Evolutionary conservation across 1,284 basidiomycete species (phyloP).

Genomic region (Tranzscheliella williamsii): DNA sequence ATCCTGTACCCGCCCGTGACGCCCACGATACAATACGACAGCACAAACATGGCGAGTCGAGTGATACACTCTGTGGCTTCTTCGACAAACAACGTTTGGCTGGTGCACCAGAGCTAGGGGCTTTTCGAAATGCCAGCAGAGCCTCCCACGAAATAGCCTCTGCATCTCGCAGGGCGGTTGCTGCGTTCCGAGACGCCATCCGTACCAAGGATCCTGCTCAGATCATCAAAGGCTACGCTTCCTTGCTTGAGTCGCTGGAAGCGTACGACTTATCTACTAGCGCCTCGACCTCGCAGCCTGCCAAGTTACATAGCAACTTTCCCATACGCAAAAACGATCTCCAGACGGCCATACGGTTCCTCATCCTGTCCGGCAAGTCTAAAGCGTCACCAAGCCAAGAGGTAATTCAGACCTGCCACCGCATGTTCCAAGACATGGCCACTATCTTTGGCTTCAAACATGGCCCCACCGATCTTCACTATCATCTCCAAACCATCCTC

Average conservation of each 20-base stretch:
- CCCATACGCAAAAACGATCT: constrained; percentile 25
- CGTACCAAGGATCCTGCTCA: neutral
- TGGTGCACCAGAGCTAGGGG: neutral
- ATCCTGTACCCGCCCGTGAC: no score
- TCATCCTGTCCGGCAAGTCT: constrained; percentile 5
- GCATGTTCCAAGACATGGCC: constrained; percentile 23
- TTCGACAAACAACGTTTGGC: constrained; percentile 11
- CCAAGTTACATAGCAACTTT: constrained; percentile 4
- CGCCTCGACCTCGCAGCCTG: neutral
- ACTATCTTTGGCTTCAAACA: constrained; percentile 16
- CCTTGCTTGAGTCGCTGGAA: constrained; percentile 5
- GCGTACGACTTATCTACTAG: constrained; percentile 1
- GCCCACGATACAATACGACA: no score
- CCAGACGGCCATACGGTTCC: constrained; percentile 11
- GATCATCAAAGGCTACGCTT: constrained; percentile 8
- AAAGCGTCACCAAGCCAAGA: neutral
- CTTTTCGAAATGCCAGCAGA: no score
- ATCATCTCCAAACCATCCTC: constrained; percentile 11
- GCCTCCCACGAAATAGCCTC: constrained; percentile 10
- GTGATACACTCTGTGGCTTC: constrained; percentile 27
- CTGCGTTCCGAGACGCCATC: constrained; percentile 10
- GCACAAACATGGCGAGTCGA: no score
- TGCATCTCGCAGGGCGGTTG: constrained; percentile 5
- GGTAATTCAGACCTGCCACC: constrained; percentile 7
- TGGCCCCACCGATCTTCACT: constrained; percentile 19